Percentiles rank a stretch among this genome's conserved stretches.
Evolutionary conservation across 108 stramenopile genomes (phyloP).

Genomic region (Bacterosira constricta): DNA sequence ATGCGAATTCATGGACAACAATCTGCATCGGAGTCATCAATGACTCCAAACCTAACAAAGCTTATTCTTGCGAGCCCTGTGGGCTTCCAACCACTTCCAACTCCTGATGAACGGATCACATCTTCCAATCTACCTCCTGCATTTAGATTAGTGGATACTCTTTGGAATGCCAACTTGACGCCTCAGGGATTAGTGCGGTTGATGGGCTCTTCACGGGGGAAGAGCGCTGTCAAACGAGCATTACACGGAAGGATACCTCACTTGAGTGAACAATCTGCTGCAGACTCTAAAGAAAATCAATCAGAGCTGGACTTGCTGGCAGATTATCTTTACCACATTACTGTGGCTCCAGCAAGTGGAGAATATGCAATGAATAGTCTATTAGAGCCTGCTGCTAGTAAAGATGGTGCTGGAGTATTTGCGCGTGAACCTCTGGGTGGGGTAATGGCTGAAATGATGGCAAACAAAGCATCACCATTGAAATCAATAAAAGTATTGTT

Average conservation of each 20-base stretch:
- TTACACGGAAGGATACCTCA: conserved; percentile 52
- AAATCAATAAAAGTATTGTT: conserved; percentile 46
- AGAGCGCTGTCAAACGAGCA: conserved; percentile 25
- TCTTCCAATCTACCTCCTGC: conserved; percentile 25
- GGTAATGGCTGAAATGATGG: conserved; percentile 18
- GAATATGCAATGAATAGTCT: conserved; percentile 59
- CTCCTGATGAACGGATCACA: conserved; percentile 24
- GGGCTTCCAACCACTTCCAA: conserved; percentile 42
- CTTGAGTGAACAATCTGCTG: conserved; percentile 5
- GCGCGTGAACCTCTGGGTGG: conserved; percentile 52
- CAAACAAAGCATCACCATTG: neutral
- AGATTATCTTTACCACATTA: conserved; percentile 55
- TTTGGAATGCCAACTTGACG: conserved; percentile 57
- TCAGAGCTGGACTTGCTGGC: conserved; percentile 45
- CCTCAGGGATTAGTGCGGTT: conserved; percentile 48
- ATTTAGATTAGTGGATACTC: conserved; percentile 48
- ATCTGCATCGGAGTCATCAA: neutral
- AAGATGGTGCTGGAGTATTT: conserved; percentile 42
- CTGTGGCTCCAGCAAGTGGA: conserved; percentile 54
- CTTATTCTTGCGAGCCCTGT: conserved; percentile 53
- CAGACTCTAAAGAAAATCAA: neutral
- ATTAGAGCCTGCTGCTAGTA: conserved; percentile 45
- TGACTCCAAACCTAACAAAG: conserved; percentile 30
- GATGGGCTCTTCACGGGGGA: conserved; percentile 49
- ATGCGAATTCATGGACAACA: conserved; percentile 19